Evolutionary conservation across 805 yeast species (phyloP), one percentile per base, ranked within the genome.

Genomic region (Isabelozyma rhagii): DNA sequence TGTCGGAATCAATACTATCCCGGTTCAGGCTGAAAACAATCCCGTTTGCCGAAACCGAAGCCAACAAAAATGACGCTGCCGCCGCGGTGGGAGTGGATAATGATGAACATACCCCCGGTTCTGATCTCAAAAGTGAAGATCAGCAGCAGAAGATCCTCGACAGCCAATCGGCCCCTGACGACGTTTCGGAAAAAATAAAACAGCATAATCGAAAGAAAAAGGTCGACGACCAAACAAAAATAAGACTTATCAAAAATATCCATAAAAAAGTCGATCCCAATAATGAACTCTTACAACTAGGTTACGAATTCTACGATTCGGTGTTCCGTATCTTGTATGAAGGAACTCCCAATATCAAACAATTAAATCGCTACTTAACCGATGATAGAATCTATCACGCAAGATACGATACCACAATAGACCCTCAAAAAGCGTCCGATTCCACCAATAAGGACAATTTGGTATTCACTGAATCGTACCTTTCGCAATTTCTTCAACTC

Each of bases 371-470:
- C 7, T 83, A 82, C 60, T 67, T 66, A 28, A 66, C 77, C 9
- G 68, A 71, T 2, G 72, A 78, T 9, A 64, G 83, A 50, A 79
- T 81, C 25, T 79, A 77, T 54, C 83, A 80, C 55, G 84, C 84
- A 0, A 75, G 82, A 25, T 82, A 79, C 57, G 62, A 62, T 43
- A 52, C 71, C 15, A 66, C 62, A 4, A 54, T 59, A 13, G 71
- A 69, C 25, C 63, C 57, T 40, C 64, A 56, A 31, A 61, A 53
- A 38, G 67, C 66, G 48, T 8, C 11, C 3, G 41, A 39, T 77
- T 75, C 0, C 11, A 15, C 15, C 18, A 15, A 39, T 39, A 58
- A 61, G 18, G 56, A 66, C 39, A 58, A 63, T 15, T 55, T 53
- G 7, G 62, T 77, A 0, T 74, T 83, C 57, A 74, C 83, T 7